Conservation (phyloP, 345 rosid species). For the Hibiscus tridactylites region DNA sequence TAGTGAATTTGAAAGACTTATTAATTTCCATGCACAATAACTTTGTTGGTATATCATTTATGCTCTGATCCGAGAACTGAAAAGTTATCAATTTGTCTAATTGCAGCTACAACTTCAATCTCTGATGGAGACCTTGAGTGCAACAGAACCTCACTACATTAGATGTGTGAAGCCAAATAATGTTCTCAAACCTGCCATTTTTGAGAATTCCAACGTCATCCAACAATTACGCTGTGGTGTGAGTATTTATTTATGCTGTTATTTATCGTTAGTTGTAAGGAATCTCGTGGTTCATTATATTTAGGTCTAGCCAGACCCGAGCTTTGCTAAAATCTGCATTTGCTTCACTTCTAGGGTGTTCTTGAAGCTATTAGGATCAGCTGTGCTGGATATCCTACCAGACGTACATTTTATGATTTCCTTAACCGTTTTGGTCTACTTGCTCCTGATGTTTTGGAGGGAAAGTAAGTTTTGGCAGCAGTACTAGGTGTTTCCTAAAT, state of each 20-base stretch:
- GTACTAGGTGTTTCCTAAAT: background rate
- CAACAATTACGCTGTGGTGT: constrained; percentile 99
- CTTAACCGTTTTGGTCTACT: constrained; percentile 96
- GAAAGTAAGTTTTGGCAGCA: constrained; percentile 44
- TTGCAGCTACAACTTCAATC: constrained; percentile 97
- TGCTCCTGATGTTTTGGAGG: constrained; percentile 92
- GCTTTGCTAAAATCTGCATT: constrained; percentile 1
- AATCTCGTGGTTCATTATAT: background rate
- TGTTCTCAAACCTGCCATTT: constrained; percentile 75
- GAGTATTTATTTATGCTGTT: constrained; percentile 26
- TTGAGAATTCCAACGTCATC: constrained; percentile 81
- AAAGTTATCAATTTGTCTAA: background rate
- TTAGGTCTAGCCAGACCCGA: background rate
- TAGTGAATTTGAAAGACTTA: background rate
- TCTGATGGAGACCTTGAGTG: constrained; percentile 84
- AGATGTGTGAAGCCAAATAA: constrained; percentile 99
- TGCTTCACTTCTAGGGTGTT: constrained; percentile 38
- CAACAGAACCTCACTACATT: constrained; percentile 94
- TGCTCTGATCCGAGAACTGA: background rate
- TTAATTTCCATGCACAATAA: background rate
- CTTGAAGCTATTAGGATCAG: constrained; percentile 99
- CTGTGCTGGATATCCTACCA: constrained; percentile 99
- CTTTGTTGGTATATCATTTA: background rate
- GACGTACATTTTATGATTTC: constrained; percentile 89
- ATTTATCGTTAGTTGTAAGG: background rate